A percentile compares a stretch with the other conserved stretches of the same genome.
phyloP scores from a whole-genome alignment of 805 yeast genomes.

The Clavispora asparagi region DNA sequence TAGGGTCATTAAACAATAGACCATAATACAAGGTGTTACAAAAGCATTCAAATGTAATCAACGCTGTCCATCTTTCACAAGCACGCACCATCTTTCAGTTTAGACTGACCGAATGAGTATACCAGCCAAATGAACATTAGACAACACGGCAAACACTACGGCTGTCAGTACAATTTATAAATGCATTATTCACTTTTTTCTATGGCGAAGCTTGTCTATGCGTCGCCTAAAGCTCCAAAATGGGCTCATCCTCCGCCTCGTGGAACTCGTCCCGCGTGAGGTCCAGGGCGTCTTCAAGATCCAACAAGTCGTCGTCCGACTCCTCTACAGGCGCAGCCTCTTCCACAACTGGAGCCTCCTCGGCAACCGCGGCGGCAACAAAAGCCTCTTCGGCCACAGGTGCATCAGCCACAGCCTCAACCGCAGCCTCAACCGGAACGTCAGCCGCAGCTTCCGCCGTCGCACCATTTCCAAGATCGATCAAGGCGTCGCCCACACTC shows the following conservation, averaged over 20 bases:
- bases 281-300: not conserved
- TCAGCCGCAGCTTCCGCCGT: not conserved
- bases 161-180: not conserved
- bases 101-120: no score
- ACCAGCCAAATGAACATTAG: no score
- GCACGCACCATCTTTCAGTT: no score
- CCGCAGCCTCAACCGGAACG: not conserved
- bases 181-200: not conserved
- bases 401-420: no score
- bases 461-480: slow-evolving; percentile 12
- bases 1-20: no score
- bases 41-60: no score
- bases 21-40: no score
- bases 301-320: not conserved
- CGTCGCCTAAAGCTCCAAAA: not conserved
- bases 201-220: not conserved
- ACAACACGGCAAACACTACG: not conserved
- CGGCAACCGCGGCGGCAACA: not conserved
- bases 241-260: slow-evolving; percentile 2
- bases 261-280: not conserved
- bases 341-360: not conserved
- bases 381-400: not conserved
- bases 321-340: not conserved
- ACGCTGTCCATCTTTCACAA: no score
- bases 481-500: slow-evolving; percentile 13